Evolutionary conservation across 2,329 filamentous ascomycete species (phyloP).

Genomic region (Monilinia fructigena): DNA sequence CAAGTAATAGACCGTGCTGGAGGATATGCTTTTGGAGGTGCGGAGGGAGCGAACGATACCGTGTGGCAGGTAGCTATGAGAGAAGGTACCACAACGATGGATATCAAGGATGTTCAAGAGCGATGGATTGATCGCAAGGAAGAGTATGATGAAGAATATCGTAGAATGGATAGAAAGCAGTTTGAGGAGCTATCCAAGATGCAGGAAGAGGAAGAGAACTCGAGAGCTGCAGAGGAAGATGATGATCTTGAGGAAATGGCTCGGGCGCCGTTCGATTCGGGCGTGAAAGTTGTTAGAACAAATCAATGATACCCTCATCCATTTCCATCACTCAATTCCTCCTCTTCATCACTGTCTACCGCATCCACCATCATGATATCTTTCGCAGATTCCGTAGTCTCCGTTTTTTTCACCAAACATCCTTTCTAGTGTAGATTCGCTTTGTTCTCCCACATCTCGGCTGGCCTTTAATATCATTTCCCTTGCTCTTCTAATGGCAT

Average conservation of each 20-base stretch:
- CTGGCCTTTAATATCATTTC: slow-evolving; percentile 66
- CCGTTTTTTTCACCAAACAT: slow-evolving; percentile 42
- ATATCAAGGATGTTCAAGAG: slow-evolving; percentile 88
- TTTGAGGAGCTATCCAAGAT: slow-evolving; percentile 71
- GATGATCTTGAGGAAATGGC: slow-evolving; percentile 33
- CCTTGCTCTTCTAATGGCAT: slow-evolving; percentile 77
- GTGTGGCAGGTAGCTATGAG: slow-evolving; percentile 98
- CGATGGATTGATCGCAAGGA: slow-evolving; percentile 91
- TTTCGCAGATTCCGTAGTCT: slow-evolving; percentile 38
- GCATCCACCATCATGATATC: slow-evolving; percentile 48
- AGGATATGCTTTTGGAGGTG: slow-evolving; percentile 87
- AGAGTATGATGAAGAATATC: slow-evolving; percentile 68
- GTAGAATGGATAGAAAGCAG: slow-evolving; percentile 59
- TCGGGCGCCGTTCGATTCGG: slow-evolving; percentile 21
- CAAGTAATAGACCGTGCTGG: slow-evolving; percentile 87
- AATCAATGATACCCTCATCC: slow-evolving; percentile 49
- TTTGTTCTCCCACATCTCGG: slow-evolving; percentile 49
- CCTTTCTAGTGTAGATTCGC: slow-evolving; percentile 42
- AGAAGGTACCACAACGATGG: slow-evolving; percentile 69
- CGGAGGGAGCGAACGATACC: slow-evolving; percentile 89
- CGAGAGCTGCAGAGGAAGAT: slow-evolving; percentile 36
- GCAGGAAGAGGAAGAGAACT: slow-evolving; percentile 43
- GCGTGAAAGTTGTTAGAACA: slow-evolving; percentile 66
- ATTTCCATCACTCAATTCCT: slow-evolving; percentile 47
- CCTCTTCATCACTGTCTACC: slow-evolving; percentile 49